Evolutionary conservation across 768 basidiomycete genomes (phyloP).

Genomic region (Ephemerocybe angulata): DNA sequence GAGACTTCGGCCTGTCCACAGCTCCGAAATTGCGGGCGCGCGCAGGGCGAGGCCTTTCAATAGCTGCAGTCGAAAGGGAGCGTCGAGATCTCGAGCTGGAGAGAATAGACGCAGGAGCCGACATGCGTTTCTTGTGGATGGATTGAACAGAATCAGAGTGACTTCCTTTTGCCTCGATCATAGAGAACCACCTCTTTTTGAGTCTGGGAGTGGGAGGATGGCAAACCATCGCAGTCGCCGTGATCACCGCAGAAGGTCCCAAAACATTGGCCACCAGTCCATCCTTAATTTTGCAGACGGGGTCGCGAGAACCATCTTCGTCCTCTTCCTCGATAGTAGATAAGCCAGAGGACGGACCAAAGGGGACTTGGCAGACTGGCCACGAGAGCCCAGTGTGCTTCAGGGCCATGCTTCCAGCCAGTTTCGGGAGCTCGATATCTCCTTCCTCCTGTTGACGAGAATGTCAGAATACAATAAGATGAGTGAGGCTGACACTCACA

Average conservation of each 20-base stretch:
- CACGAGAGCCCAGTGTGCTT: background rate
- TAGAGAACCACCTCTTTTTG: conserved; percentile 7
- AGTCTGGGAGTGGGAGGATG: too few species aligned
- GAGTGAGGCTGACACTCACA: background rate
- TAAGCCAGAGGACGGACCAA: conserved; percentile 1
- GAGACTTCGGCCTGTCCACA: background rate
- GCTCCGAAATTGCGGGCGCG: background rate
- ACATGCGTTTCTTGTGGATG: background rate
- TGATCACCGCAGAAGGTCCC: too few species aligned
- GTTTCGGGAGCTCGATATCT: background rate
- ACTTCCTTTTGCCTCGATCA: background rate
- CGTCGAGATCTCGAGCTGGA: background rate
- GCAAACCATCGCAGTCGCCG: too few species aligned
- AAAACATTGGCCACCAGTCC: background rate
- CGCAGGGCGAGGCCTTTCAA: too few species aligned
- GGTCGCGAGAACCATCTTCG: background rate
- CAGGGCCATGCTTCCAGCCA: background rate
- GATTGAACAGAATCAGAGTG: background rate
- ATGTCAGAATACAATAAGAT: background rate
- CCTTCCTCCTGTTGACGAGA: background rate
- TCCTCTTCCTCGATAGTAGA: conserved; percentile 8
- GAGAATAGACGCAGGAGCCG: background rate
- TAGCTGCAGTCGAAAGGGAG: too few species aligned
- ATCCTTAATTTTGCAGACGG: background rate
- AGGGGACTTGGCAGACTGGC: background rate